Base-by-base conservation (phyloP, 78 protist genomes). In the Chrysochromulina parva region DNA sequence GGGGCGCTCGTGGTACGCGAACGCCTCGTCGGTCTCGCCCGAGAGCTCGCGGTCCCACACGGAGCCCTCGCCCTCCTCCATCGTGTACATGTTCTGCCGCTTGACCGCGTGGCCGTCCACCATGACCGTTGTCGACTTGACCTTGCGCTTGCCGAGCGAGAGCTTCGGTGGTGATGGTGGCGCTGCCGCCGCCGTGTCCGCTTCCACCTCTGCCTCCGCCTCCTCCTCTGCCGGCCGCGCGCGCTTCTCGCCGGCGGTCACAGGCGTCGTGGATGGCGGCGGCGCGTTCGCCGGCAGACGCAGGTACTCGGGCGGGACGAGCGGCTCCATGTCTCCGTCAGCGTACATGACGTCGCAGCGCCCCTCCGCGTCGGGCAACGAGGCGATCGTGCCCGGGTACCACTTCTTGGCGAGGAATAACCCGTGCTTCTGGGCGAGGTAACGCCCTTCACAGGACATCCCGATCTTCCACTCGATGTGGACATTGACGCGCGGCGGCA, bases 21-120 rank as follows among this genome's bases (percentile, higher is more conserved):
- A 5, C 24, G 55, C 81, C 54, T 1, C 22, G 53, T 11, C 55
- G n/a, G 1, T 1, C 50, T 28, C 78, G 78, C 78, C 54, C 38
- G 38, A 38, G 2, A 73, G 81, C 38, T 66, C 59, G 50, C 58
- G 57, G 66, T 60, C 91, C 60, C 53, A 60, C 17, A 88, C 59
- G 22, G 82, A 66, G 5, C 65, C 53, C 85, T 89, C 91, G 65
- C 91, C 86, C 13, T 53, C 71, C 85, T 73, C 85, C 86, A 89
- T 13, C 47, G 16, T 38, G 84, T 69, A 69, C 58, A n/a, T 89
- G 85, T 69, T 74, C 28, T 3, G 28, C n/a, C 60, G 74, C 59
- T 13, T 17, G 24, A 62, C 81, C 26, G 57, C 54, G 58, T 48
- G 28, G 53, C 82, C 90, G n/a, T 57, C 90, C 38, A 88, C 82